These are phyloP conservation scores for Pseudogymnoascus sp. DNA, from an alignment of 2,329 filamentous ascomycete species.

Conservation along the genomic window DNA sequence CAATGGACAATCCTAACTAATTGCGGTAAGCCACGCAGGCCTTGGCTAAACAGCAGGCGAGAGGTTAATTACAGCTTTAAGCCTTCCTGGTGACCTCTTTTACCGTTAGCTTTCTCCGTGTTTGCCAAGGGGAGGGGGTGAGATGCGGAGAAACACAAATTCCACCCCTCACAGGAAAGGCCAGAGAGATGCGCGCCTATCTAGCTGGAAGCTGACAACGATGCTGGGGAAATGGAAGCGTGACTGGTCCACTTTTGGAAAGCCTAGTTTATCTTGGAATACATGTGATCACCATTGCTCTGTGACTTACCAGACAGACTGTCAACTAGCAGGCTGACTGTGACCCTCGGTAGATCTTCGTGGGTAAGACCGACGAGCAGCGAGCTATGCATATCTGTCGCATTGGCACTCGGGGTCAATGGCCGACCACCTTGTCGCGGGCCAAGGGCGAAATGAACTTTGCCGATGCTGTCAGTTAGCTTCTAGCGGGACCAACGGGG, in stretches of 20 bases:
- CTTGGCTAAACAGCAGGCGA: neutral
- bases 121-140: neutral
- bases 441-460: neutral
- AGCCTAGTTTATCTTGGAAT: neutral
- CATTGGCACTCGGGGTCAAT: no score
- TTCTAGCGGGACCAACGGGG: neutral
- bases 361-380: neutral
- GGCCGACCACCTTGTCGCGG: neutral
- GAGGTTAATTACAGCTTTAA: constrained; percentile 4
- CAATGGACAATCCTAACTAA: neutral
- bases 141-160: neutral
- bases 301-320: neutral
- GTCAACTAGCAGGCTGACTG: no score
- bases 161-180: neutral
- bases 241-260: neutral
- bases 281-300: neutral
- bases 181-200: neutral
- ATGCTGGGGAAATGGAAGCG: neutral
- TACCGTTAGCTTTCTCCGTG: neutral
- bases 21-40: neutral
- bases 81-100: neutral
- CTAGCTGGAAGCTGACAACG: neutral
- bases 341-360: neutral
- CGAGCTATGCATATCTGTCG: neutral
- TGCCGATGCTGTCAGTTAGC: neutral